These are phyloP conservation scores for Exutisphaerella laricina DNA, from an alignment of 2,329 filamentous ascomycete genomes.

Conservation along the genomic window DNA sequence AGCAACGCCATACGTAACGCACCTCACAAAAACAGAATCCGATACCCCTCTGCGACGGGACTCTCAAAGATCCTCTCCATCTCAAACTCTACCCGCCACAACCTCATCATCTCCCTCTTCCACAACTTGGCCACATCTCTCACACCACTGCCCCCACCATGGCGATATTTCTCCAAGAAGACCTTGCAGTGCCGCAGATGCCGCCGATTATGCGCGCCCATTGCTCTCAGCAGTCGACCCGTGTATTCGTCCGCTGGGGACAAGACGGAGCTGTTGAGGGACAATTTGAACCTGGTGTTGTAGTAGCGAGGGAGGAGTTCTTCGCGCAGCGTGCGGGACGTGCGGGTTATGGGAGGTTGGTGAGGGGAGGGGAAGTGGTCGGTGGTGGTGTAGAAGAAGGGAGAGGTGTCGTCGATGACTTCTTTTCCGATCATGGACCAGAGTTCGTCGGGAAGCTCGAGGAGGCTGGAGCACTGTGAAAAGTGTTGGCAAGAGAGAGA, in stretches of 20 bases:
- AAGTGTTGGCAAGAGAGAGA: too few relatives aligned
- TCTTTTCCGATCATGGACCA: constrained; percentile 4
- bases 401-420: not conserved
- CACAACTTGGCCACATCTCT: not conserved
- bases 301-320: constrained; percentile 3
- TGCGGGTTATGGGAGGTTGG: not conserved
- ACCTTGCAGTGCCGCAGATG: not conserved
- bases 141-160: not conserved
- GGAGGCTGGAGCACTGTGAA: constrained; percentile 1
- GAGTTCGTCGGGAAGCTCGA: constrained; percentile 1
- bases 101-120: not conserved
- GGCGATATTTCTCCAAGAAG: not conserved
- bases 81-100: not conserved
- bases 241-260: not conserved
- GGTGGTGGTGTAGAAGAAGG: not conserved
- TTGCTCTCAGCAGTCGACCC: not conserved
- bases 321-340: not conserved
- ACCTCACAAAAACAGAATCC: not conserved
- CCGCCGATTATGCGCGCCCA: not conserved
- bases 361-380: not conserved
- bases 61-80: not conserved
- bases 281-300: not conserved
- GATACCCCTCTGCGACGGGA: not conserved
- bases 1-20: not conserved
- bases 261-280: not conserved